A percentile compares a stretch with the other conserved stretches of the same genome.
Evolutionary conservation across 1,284 basidiomycete genomes (phyloP).

Genomic region (Malassezia nana): DNA sequence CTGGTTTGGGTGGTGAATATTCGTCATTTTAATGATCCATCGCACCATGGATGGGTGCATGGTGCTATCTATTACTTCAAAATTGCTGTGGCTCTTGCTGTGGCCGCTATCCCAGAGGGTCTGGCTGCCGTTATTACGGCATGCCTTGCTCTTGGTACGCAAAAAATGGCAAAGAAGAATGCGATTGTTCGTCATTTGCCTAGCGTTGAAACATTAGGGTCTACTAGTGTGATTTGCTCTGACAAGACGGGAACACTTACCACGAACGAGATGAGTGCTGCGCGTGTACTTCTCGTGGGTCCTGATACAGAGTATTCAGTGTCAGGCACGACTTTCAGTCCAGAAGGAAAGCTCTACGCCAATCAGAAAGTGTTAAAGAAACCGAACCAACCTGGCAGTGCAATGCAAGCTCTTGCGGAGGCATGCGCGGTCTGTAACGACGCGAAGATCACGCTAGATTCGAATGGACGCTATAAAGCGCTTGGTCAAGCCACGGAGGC

Average conservation of each 20-base stretch:
- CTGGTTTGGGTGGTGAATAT: conserved; percentile 47
- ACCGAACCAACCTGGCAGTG: conserved; percentile 31
- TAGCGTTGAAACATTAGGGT: conserved; percentile 45
- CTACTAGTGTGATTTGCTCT: conserved; percentile 47
- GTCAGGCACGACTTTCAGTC: conserved; percentile 38
- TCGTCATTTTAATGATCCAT: conserved; percentile 45
- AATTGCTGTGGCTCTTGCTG: conserved; percentile 47
- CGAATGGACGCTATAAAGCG: conserved; percentile 67
- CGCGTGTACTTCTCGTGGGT: conserved; percentile 20
- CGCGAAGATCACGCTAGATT: conserved; percentile 47
- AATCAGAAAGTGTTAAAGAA: conserved; percentile 19
- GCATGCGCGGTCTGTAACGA: conserved; percentile 46
- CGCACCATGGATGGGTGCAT: conserved; percentile 41
- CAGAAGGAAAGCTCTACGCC: conserved; percentile 25
- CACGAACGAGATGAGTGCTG: conserved; percentile 48
- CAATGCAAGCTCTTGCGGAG: conserved; percentile 40
- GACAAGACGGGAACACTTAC: conserved; percentile 49
- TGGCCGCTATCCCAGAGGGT: conserved; percentile 47
- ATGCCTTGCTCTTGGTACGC: conserved; percentile 45
- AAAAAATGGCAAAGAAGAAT: conserved; percentile 47
- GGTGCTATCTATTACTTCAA: conserved; percentile 48
- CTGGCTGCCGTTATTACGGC: conserved; percentile 47
- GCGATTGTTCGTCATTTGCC: conserved; percentile 46
- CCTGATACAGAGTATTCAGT: conserved; percentile 31
- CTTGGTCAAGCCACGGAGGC: conserved; percentile 84